Conservation (phyloP, 108 stramenopile species). For the Pseudonitzschia pungens region DNA sequence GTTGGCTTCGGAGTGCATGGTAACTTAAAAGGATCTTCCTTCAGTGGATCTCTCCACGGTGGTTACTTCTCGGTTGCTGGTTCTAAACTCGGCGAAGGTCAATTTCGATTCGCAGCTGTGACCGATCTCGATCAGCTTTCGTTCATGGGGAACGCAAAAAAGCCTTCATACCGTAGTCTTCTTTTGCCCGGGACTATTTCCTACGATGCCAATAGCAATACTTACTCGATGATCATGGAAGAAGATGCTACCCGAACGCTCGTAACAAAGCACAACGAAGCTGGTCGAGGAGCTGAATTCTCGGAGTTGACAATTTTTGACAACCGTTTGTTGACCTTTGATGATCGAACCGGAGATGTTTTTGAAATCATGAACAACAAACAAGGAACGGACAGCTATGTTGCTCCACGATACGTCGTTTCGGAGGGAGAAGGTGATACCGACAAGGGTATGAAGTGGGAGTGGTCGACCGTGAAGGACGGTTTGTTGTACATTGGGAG, state of each 20-base stretch:
- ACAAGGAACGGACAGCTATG: conserved; percentile 63
- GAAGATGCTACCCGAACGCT: conserved; percentile 47
- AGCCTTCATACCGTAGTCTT: conserved; percentile 66
- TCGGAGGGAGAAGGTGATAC: conserved; percentile 93
- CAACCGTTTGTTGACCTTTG: conserved; percentile 84
- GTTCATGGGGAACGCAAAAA: conserved; percentile 50
- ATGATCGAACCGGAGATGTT: conserved; percentile 95
- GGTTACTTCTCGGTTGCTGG: conserved; percentile 70
- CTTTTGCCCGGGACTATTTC: conserved; percentile 69
- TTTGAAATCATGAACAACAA: conserved; percentile 85
- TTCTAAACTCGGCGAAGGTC: conserved; percentile 45
- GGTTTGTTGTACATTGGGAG: conserved; percentile 86
- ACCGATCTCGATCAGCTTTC: conserved; percentile 88
- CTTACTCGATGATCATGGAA: conserved; percentile 63
- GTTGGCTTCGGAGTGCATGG: conserved; percentile 17
- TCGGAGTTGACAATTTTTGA: conserved; percentile 85
- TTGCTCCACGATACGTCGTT: conserved; percentile 88
- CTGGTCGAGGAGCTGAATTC: conserved; percentile 93
- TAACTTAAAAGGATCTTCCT: conserved; percentile 8
- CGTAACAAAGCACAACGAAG: conserved; percentile 89
- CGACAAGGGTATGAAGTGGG: conserved; percentile 95
- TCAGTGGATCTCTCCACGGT: conserved; percentile 68
- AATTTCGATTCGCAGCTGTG: conserved; percentile 80
- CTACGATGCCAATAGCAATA: conserved; percentile 32
- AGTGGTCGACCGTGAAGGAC: conserved; percentile 94